Evolutionary conservation across 352 stramenopile genomes (phyloP), one percentile per base, ranked within the genome.

Genomic region (Pythium guiyangense): DNA sequence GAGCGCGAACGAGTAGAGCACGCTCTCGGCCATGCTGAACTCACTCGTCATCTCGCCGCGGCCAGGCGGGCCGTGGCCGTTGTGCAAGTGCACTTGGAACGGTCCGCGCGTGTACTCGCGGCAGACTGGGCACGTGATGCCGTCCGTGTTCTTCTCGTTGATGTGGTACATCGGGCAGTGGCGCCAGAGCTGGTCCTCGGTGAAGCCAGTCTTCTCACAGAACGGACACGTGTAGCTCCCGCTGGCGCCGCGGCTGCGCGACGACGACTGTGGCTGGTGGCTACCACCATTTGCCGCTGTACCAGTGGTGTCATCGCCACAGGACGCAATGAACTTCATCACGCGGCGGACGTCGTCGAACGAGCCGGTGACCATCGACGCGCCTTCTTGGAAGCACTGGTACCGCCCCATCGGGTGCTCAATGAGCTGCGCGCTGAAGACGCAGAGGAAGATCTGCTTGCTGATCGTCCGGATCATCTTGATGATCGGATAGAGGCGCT

Each of bases 61-160:
- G 11, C 82, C 84, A 2, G 84, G 84, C 0, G 84, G 84, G 4
- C 84, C 84, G 54, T 94, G 84, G 3, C 81, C 84, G 52, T 94
- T 94, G 70, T 94, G 80, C 63, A 94, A 69, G 44, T 94, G 84
- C 50, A 94, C 84, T 52, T 94, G 84, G 63, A 94, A 92, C 12
- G 84, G 82, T 3, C 78, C 79, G 37, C 82, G 77, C 50, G 68
- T 72, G 17, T 64, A 70, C 40, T 91, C 71, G 40, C 73, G 69
- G 60, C 84, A 94, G 43, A 94, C 89, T 17, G 84, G 84, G 58
- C 84, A 94, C 45, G 66, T 63, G 31, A 94, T 66, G 22, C 76
- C 65, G 56, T 89, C 77, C 44, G 72, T 80, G 59, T 92, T 88
- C 59, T 77, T 81, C 53, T 91, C 84, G 64, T 94, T 94, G 63